Evolutionary conservation across 1,139 yeast species (phyloP).

Genomic region (Suhomyces atakaporum): DNA sequence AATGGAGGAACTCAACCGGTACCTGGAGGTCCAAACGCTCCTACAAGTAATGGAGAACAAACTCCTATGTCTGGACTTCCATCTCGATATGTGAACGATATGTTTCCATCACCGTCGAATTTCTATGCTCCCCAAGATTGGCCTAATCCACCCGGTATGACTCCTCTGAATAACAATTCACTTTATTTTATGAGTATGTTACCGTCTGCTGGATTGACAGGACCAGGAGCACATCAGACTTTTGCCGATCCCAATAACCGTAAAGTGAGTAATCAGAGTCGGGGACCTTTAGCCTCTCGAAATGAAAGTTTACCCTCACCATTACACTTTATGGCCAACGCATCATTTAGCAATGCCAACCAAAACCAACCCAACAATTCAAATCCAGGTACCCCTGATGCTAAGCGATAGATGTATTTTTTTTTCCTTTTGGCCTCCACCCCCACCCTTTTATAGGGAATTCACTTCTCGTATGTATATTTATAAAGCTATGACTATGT

Average conservation of each 20-base stretch:
- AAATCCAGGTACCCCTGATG: conserved; percentile 7
- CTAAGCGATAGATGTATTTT: neutral
- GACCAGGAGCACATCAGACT: conserved; percentile 9
- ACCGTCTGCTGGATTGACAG: conserved; percentile 18
- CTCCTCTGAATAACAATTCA: conserved; percentile 34
- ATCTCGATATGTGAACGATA: conserved; percentile 52
- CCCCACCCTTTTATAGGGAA: no score
- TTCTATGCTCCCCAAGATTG: conserved; percentile 51
- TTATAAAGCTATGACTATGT: conserved; percentile 4
- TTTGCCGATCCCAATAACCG: conserved; percentile 5
- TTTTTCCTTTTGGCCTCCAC: neutral
- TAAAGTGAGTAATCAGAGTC: conserved; percentile 3
- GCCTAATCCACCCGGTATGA: conserved; percentile 30
- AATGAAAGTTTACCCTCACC: conserved; percentile 18
- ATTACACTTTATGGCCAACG: conserved; percentile 16
- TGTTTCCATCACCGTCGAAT: conserved; percentile 57
- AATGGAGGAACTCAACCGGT: neutral
- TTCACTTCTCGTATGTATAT: conserved; percentile 9
- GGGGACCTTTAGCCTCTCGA: conserved; percentile 5
- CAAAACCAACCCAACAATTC: conserved; percentile 6
- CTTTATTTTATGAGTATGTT: conserved; percentile 21
- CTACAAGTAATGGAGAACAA: conserved; percentile 40
- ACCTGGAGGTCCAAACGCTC: neutral
- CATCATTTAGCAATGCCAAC: conserved; percentile 10
- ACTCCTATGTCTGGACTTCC: conserved; percentile 55